Evolutionary conservation across 2,329 filamentous ascomycete genomes (phyloP), one percentile per base, ranked within the genome.

Genomic region (Scorias spongiosa): DNA sequence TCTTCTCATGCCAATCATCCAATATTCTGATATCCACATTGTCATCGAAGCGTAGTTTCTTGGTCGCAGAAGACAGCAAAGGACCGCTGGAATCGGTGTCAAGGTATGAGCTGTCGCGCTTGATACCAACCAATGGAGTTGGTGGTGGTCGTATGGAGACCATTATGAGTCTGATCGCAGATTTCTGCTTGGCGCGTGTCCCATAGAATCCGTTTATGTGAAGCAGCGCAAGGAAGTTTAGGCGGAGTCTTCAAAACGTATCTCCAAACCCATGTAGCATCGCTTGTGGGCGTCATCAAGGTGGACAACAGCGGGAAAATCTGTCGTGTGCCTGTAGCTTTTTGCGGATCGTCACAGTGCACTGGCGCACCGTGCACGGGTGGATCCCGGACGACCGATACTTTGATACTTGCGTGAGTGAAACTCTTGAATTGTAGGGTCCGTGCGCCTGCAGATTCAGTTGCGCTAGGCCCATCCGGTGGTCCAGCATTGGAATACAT

Each of bases 1-100:
- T 71, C 62, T 76, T 77, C 49, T 72, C 70, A 45, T 61, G 62
- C 45, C 61, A 63, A 44, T 66, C 63, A 42, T 67, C 64, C 42
- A 67, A 57, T 47, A 68, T 63, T 40, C 59, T 61, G 28, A 71
- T 61, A 46, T 71, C 63, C 42, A 70, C 63, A 41, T 67, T 63
- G 38, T 66, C 64, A 44, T 68, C 62, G 48, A 72, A 73, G 32
- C 63, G 60, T 46, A 61, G 60, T 53, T 73, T 73, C 36, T 56
- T 58, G 30, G 64, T 60, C 42, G 54, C 59, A 9, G 53, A 51
- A 3, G 58, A 54, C 10, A 61, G 49, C 40, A 47, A 47, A 5
- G 55, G 51, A 41, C 60, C 57, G 42, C 64, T 62, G 41, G 47
- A 30, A 44, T 60, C 58, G 46, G 56, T 58, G 44, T 61, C 57